These are phyloP conservation scores for Artomyces pyxidatus DNA, from an alignment of 768 basidiomycete species.

Conservation along the genomic window DNA sequence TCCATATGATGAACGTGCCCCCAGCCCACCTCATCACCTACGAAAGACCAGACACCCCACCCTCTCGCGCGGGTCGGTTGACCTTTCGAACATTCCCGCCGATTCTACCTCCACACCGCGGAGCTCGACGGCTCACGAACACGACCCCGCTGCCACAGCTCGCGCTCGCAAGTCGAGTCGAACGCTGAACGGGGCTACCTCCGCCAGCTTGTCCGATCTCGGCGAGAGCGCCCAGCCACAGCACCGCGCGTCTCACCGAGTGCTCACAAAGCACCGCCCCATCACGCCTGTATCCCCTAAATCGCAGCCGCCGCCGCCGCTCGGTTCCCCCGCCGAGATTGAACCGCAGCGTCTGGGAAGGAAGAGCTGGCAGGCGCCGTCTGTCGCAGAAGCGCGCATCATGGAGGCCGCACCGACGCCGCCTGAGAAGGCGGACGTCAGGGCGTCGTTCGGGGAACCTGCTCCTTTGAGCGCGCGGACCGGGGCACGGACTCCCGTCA, in stretches of 20 bases:
- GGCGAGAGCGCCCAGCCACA: background rate
- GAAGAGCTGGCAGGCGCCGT: background rate
- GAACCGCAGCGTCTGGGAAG: background rate
- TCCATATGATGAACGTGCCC: no score
- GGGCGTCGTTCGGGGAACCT: constrained; percentile 3
- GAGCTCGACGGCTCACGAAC: background rate
- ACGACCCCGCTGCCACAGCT: background rate
- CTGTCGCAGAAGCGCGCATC: background rate
- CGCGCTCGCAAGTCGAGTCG: background rate
- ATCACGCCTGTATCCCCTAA: constrained; percentile 5
- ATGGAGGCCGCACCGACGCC: background rate
- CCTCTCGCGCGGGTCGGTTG: no score
- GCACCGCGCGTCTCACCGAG: background rate
- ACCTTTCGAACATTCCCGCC: no score
- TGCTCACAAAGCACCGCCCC: constrained; percentile 5
- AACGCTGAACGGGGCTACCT: background rate
- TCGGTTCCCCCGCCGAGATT: background rate
- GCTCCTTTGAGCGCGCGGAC: background rate
- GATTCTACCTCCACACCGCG: no score
- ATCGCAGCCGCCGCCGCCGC: background rate
- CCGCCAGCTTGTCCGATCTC: background rate
- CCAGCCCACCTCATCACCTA: background rate
- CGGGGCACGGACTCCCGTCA: background rate
- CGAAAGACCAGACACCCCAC: background rate
- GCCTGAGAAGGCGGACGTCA: background rate